Base-by-base conservation (phyloP, 2,329 filamentous ascomycete genomes). In the Paraphaeosphaeria sporulosa region DNA sequence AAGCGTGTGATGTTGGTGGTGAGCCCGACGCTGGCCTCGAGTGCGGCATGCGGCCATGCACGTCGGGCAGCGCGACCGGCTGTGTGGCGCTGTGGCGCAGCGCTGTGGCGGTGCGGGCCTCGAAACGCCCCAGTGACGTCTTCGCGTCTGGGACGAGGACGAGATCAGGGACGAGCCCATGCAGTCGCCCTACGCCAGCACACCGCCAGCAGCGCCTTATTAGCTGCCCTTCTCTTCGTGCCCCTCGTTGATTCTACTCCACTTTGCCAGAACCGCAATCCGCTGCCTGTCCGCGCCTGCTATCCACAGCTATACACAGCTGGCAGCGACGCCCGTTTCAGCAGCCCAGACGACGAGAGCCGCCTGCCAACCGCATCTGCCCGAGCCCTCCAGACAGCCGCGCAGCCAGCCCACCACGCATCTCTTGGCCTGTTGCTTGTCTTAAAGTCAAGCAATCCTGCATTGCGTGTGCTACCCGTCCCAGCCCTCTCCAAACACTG, bases 281-380 rank as follows among this genome's bases (percentile, higher is more conserved):
- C 42, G 42, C 61, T 56, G 57, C 42, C 65, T 61, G 64, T 65
- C 67, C 66, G 72, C 64, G 67, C 47, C 67, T 50, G 54, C 72
- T 78, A 74, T 75, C 71, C 68, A 71, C 74, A 27, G 25, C 3
- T 27, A n/a, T n/a, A n/a, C n/a, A n/a, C n/a, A 76, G 70, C n/a
- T 17, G n/a, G 17, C 72, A 65, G 71, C 72, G 68, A 72, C 68
- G 75, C 74, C 75, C 73, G 76, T 78, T 78, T 78, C 76, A 77
- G 67, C 72, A 64, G 64, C 67, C 60, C 59, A 55, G 55, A 58
- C 52, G 49, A 53, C 46, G 64, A 65, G 59, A 66, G 60, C 66
- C 70, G 69, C 63, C 68, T 46, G 52, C 76, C 76, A 78, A 77
- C 74, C 76, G 74, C 53, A 55, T 51, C 55, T 36, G 53, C 61